phyloP scores from a whole-genome alignment of 2,329 filamentous ascomycete species.

The Penicillium sp. region DNA sequence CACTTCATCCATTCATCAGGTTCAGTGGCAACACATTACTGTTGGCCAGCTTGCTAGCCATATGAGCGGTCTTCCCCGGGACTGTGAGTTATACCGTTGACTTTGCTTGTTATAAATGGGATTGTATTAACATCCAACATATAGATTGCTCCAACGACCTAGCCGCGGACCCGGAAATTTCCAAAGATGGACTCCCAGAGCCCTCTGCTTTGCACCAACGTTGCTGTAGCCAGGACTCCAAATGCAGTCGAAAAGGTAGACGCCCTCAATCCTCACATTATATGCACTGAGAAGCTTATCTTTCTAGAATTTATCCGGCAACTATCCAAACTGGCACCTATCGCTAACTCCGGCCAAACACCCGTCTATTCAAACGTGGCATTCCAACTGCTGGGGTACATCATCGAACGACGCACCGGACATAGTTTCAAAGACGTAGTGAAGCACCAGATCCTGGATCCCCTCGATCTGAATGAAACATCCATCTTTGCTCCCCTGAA shows the following conservation, averaged over 20 bases:
- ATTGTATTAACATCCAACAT: background rate
- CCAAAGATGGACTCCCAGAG: conserved; percentile 4
- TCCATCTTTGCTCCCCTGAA: conserved; percentile 37
- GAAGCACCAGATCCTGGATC: conserved; percentile 35
- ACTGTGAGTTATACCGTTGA: conserved; percentile 28
- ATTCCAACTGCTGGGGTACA: conserved; percentile 43
- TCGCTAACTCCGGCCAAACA: conserved; percentile 27
- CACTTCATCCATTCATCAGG: background rate
- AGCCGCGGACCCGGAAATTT: background rate
- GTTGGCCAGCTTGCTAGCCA: conserved; percentile 29
- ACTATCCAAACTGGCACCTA: conserved; percentile 38
- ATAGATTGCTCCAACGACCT: conserved; percentile 12
- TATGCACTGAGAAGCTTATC: too few species aligned
- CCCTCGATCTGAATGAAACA: conserved; percentile 32
- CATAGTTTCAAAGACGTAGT: conserved; percentile 37
- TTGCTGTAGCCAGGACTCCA: conserved; percentile 7
- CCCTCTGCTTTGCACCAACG: background rate
- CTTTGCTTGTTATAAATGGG: too few species aligned
- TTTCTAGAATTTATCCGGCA: conserved; percentile 26
- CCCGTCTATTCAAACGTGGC: conserved; percentile 47
- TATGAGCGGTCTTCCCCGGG: conserved; percentile 22
- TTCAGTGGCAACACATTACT: conserved; percentile 25
- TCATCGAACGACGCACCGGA: conserved; percentile 41
- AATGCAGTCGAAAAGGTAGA: conserved; percentile 13
- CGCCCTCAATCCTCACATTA: too few species aligned